These are phyloP conservation scores for Fusarium verticillioides DNA, from an alignment of 2,329 filamentous ascomycete genomes.

Conservation along the genomic window DNA sequence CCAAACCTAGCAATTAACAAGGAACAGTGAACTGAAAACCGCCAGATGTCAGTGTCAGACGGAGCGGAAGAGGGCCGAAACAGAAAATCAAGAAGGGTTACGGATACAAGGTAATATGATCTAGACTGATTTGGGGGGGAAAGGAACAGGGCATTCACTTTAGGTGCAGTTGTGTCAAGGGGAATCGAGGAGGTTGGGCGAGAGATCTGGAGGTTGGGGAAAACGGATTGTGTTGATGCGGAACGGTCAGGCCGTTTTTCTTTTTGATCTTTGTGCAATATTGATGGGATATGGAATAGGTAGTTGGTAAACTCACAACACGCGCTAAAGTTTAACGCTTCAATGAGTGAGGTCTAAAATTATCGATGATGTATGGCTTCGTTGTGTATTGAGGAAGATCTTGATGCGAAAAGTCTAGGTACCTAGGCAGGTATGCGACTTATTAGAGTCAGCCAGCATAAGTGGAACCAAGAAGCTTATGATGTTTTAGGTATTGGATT, in stretches of 20 bases:
- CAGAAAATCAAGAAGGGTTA: background rate
- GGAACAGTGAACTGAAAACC: background rate
- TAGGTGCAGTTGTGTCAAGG: slow-evolving; percentile 26
- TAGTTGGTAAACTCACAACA: slow-evolving; percentile 20
- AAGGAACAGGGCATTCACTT: slow-evolving; percentile 21
- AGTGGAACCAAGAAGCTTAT: slow-evolving; percentile 8
- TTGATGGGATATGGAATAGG: background rate
- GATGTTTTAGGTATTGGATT: background rate
- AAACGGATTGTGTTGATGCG: slow-evolving; percentile 19
- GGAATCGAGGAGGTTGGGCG: slow-evolving; percentile 27
- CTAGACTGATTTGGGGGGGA: slow-evolving; percentile 8
- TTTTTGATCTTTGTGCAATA: background rate
- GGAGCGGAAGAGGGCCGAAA: slow-evolving; percentile 27
- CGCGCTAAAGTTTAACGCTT: slow-evolving; percentile 5
- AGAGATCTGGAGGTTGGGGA: slow-evolving; percentile 25
- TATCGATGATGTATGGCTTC: slow-evolving; percentile 12
- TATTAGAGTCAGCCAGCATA: background rate
- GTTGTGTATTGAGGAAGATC: background rate
- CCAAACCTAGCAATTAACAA: slow-evolving; percentile 29
- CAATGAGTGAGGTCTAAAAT: background rate
- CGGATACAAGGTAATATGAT: background rate
- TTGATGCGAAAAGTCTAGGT: background rate
- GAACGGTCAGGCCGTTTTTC: slow-evolving; percentile 28
- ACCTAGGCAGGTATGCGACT: background rate
- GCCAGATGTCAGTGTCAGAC: slow-evolving; percentile 21